Conservation (phyloP, 2,329 filamentous ascomycete species). For the Aureobasidium sp. region DNA sequence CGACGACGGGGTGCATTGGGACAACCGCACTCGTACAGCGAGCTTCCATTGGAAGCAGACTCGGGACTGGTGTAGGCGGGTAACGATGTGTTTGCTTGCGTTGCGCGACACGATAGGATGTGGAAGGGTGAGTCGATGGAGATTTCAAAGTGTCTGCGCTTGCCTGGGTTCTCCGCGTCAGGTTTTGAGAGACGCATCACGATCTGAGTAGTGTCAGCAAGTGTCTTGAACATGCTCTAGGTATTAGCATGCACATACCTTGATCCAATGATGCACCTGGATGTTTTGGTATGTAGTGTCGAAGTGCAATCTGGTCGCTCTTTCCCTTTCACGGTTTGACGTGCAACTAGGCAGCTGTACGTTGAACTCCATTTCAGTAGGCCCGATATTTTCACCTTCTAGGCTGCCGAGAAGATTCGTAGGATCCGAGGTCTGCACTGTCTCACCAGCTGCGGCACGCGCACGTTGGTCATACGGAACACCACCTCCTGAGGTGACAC, state of each 20-base stretch:
- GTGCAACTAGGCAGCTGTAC: constrained; percentile 86
- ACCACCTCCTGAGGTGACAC: constrained; percentile 72
- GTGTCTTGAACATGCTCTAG: neutral
- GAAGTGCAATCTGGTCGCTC: constrained; percentile 61
- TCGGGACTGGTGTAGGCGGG: constrained; percentile 65
- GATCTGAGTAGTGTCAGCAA: constrained; percentile 47
- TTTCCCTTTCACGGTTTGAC: constrained; percentile 67
- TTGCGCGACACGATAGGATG: constrained; percentile 87
- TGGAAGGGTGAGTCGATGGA: constrained; percentile 95
- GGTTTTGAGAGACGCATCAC: constrained; percentile 85
- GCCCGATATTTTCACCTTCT: constrained; percentile 66
- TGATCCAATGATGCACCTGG: constrained; percentile 93
- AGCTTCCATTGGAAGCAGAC: constrained; percentile 21
- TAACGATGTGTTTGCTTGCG: constrained; percentile 76
- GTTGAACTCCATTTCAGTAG: constrained; percentile 90
- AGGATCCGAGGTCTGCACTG: constrained; percentile 45
- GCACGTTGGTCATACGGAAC: constrained; percentile 55
- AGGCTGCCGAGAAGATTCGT: constrained; percentile 75
- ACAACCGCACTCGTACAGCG: constrained; percentile 51
- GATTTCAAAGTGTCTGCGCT: constrained; percentile 86
- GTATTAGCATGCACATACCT: constrained; percentile 48
- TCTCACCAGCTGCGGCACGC: constrained; percentile 47
- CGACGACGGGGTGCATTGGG: constrained; percentile 53
- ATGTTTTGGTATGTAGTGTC: constrained; percentile 93
- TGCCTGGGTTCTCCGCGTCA: constrained; percentile 67